phyloP scores from a whole-genome alignment of 2,329 filamentous ascomycete species.

The Phoma sp. region DNA sequence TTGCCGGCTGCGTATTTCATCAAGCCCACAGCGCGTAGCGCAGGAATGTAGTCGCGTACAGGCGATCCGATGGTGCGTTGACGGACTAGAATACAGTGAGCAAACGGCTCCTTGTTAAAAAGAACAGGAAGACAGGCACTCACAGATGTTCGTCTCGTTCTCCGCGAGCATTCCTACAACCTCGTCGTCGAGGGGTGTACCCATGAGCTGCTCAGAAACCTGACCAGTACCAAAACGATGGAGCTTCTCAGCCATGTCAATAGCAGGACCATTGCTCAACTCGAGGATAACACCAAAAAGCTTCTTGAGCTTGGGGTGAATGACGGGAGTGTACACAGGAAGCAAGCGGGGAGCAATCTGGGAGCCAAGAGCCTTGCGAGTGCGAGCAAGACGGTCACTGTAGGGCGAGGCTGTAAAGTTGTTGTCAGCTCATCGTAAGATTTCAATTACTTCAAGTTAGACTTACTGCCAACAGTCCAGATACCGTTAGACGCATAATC shows the following conservation, averaged over 20 bases:
- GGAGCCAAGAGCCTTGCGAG: conserved; percentile 21
- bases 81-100: conserved; percentile 8
- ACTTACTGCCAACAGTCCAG: conserved; percentile 2
- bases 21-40: conserved; percentile 10
- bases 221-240: conserved; percentile 22
- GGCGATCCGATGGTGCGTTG: conserved; percentile 22
- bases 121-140: neutral
- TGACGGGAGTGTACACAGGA: conserved; percentile 22
- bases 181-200: conserved; percentile 17
- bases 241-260: conserved; percentile 23
- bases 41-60: conserved; percentile 20
- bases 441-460: no score
- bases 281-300: conserved; percentile 19
- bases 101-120: no score
- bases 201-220: conserved; percentile 23
- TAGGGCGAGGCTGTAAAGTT: conserved; percentile 8
- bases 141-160: conserved; percentile 25
- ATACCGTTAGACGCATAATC: neutral
- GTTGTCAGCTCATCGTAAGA: neutral
- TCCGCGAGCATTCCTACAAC: conserved; percentile 22
- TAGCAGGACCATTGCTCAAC: conserved; percentile 19
- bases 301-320: conserved; percentile 24
- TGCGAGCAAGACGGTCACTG: conserved; percentile 21
- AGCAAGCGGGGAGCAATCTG: conserved; percentile 22
- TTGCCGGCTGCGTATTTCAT: conserved; percentile 19